Evolutionary conservation across 148 eudicot species (phyloP).

Genomic region (Rhododendron griersonianum): DNA sequence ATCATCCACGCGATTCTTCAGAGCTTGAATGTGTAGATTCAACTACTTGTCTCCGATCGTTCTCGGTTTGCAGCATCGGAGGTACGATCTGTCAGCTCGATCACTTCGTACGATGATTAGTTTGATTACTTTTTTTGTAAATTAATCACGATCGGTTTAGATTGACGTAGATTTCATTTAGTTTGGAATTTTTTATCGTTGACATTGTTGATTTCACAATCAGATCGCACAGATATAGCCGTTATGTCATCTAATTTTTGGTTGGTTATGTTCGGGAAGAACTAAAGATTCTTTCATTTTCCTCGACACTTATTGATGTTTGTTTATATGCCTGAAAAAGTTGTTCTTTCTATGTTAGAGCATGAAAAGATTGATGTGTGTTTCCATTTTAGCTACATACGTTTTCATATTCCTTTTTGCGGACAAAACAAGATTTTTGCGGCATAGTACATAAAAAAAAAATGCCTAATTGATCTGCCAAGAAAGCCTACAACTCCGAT

Average conservation of each 20-base stretch:
- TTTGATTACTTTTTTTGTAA: background rate
- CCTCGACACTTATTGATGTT: background rate
- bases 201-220: background rate
- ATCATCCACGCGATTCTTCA: background rate
- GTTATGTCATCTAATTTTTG: background rate
- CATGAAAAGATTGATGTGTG: background rate
- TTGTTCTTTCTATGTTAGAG: background rate
- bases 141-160: constrained; percentile 1
- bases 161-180: background rate
- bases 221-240: background rate
- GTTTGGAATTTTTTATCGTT: background rate
- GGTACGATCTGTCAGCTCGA: constrained; percentile 30
- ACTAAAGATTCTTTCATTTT: background rate
- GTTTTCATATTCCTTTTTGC: background rate
- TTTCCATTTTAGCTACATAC: background rate
- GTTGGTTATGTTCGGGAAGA: background rate
- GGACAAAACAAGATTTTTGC: background rate
- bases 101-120: constrained; percentile 7
- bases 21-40: constrained; percentile 29
- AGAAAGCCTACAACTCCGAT: background rate
- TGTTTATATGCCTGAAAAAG: no score
- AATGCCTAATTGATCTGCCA: background rate
- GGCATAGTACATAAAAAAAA: background rate
- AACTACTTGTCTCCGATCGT: constrained; percentile 45
- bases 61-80: constrained; percentile 33